A percentile compares a stretch with the other conserved stretches of the same genome.
Conservation (phyloP, 441 rosid genomes). For the Iberis amara region DNA sequence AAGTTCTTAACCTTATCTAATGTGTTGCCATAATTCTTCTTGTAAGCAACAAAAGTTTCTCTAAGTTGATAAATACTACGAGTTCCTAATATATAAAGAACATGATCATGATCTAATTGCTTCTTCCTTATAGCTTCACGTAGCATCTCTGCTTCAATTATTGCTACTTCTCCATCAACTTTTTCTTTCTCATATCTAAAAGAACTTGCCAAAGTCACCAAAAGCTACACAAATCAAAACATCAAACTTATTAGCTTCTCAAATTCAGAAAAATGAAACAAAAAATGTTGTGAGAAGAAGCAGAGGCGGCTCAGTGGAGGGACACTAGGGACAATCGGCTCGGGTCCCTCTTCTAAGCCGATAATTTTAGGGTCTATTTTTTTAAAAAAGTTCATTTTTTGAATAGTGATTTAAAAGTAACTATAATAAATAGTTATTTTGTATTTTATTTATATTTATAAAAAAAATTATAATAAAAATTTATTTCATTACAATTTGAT, state of each 20-base stretch:
- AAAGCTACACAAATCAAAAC: conserved; percentile 38
- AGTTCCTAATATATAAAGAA: conserved; percentile 51
- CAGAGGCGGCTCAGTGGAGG: too few species aligned
- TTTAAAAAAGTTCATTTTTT: too few species aligned
- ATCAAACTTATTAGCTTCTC: neutral
- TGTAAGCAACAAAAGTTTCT: conserved; percentile 56
- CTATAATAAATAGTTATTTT: too few species aligned
- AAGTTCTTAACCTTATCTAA: conserved; percentile 55
- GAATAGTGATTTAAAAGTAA: too few species aligned
- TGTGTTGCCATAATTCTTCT: conserved; percentile 45
- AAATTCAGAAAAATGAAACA: too few species aligned
- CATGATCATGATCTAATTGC: conserved; percentile 56
- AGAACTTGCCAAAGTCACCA: conserved; percentile 63
- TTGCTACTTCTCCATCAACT: conserved; percentile 47
- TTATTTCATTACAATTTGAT: too few species aligned
- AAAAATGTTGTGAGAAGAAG: too few species aligned
- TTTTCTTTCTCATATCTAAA: conserved; percentile 66
- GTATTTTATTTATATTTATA: too few species aligned
- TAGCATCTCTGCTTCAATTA: conserved; percentile 54
- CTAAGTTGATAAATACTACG: conserved; percentile 74
- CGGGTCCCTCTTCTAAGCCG: too few species aligned
- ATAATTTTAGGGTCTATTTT: too few species aligned
- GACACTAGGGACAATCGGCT: too few species aligned
- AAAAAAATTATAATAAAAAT: too few species aligned
- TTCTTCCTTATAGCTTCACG: conserved; percentile 54